Evolutionary conservation across 1,284 basidiomycete species (phyloP).

Genomic region (Malassezia arunalokei): DNA sequence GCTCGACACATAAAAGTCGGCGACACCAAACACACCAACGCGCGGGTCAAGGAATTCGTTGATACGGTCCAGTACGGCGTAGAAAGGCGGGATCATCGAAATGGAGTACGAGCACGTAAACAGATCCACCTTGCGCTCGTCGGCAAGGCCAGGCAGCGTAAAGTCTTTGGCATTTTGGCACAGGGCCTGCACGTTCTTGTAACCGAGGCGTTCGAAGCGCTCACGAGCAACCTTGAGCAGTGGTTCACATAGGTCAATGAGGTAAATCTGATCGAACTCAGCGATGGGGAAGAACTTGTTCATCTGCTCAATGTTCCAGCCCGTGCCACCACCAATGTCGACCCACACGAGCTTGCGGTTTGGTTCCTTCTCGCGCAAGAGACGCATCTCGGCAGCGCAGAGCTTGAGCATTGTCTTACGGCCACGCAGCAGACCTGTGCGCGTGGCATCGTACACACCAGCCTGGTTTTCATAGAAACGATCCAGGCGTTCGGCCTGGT

Average conservation of each 20-base stretch:
- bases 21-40: conserved; percentile 59
- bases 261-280: conserved; percentile 53
- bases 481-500: conserved; percentile 43
- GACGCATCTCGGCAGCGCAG: conserved; percentile 58
- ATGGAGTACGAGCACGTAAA: conserved; percentile 46
- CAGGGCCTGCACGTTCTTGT: conserved; percentile 63
- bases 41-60: conserved; percentile 59
- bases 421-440: conserved; percentile 40
- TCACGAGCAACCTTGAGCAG: conserved; percentile 60
- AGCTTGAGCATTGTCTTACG: conserved; percentile 49
- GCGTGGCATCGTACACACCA: conserved; percentile 43
- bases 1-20: conserved; percentile 67
- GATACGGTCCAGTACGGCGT: conserved; percentile 59
- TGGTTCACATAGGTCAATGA: conserved; percentile 65
- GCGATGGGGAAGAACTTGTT: conserved; percentile 55
- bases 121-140: conserved; percentile 37
- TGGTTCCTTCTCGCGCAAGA: conserved; percentile 47
- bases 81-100: conserved; percentile 57
- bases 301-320: conserved; percentile 74
- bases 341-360: conserved; percentile 60
- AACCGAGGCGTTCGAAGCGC: conserved; percentile 59
- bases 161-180: conserved; percentile 66
- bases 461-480: conserved; percentile 43
- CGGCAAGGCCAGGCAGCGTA: conserved; percentile 51
- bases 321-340: conserved; percentile 70